Percentiles rank a stretch among this genome's conserved stretches.
Conservation (phyloP, 768 basidiomycete genomes). For the Galerina marginata region DNA sequence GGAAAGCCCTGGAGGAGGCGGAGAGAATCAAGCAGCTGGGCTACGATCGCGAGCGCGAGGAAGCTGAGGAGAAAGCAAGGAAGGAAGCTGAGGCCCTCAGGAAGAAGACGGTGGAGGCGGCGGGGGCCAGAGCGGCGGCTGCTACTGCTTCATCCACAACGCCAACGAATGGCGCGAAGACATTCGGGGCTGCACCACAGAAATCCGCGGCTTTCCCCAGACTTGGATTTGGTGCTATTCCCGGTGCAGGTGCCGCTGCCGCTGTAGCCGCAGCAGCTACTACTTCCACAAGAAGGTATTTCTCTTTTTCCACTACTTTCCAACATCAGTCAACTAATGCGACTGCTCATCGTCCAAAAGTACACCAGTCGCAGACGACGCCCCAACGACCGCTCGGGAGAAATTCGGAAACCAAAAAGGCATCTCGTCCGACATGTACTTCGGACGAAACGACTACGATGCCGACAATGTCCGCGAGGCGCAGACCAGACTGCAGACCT, state of each 20-base stretch:
- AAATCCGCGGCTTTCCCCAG: conserved; percentile 61
- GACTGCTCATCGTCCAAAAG: conserved; percentile 11
- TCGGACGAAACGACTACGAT: conserved; percentile 89
- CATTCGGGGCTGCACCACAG: conserved; percentile 27
- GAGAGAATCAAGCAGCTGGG: conserved; percentile 91
- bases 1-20: conserved; percentile 89
- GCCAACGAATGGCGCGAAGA: conserved; percentile 18
- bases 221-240: conserved; percentile 86
- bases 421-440: conserved; percentile 98
- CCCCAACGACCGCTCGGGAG: conserved; percentile 82
- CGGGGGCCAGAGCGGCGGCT: conserved; percentile 34
- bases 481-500: conserved; percentile 77
- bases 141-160: conserved; percentile 25
- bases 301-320: not conserved
- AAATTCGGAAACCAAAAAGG: conserved; percentile 93
- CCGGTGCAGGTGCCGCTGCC: conserved; percentile 60
- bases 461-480: conserved; percentile 74
- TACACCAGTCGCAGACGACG: conserved; percentile 51
- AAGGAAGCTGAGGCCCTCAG: conserved; percentile 60
- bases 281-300: conserved; percentile 38
- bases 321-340: not conserved
- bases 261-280: conserved; percentile 46
- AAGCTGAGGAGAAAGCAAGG: conserved; percentile 76
- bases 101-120: conserved; percentile 44
- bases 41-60: conserved; percentile 86